Base-by-base conservation (phyloP, 2,329 filamentous ascomycete genomes). In the Fusarium beomiforme region DNA sequence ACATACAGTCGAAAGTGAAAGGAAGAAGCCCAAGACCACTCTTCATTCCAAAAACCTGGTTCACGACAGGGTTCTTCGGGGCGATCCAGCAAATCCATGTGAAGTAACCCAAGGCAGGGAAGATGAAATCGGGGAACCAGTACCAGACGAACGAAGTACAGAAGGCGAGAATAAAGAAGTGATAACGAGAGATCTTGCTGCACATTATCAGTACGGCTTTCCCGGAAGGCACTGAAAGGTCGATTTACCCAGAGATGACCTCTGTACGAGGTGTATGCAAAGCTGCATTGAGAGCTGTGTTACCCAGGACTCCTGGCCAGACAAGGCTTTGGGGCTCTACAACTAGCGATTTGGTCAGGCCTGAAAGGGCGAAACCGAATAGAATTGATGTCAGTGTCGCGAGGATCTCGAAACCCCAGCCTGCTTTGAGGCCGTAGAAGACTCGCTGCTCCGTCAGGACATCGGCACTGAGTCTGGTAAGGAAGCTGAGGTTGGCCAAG, bases 401-500 rank as follows among this genome's bases (percentile, higher is more conserved):
- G 17, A 86, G 74, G 12, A 87, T 80, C 73, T 86, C 84, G 71
- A 87, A 88, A 0, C 84, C 84, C 67, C 83, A 85, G 6, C 84
- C 80, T 1, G 82, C 79, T 3, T 81, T 78, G 51, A 85, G 78
- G 7, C 81, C 78, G 56, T 85, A 85, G 58, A 83, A 85, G 73
- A 84, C 66, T 10, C 78, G 74, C 54, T 80, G 79, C 47, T 80
- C 79, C 2, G 78, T 79, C 33, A 80, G 70, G 13, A 79, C 79
- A 29, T 80, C 78, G 8, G 78, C 79, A 29, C 79, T 80, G 12
- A 80, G 70, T n/a, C 79, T 74, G 5, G 78, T 80, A 21, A 83
- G 79, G 56, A 85, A 84, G 17, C 83, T 85, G 3, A 85, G 83
- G 76, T 90, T 89, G 50, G 89, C 86, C 80, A 87, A 83, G 63